Evolutionary conservation across 306 rosid species (phyloP), one percentile per base, ranked within the genome.

Genomic region (Ochetophila trinervis): DNA sequence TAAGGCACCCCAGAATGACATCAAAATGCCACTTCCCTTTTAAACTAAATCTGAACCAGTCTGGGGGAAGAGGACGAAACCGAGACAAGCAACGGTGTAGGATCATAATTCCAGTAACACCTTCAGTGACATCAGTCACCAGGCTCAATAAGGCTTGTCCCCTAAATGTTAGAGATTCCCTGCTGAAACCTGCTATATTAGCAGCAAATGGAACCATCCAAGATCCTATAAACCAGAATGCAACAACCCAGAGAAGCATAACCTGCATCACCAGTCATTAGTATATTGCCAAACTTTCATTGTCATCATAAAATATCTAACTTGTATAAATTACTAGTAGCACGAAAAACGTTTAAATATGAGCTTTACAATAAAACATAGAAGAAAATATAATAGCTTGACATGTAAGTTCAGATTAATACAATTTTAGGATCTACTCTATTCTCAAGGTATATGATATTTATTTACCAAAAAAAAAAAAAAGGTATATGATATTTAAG

Each of bases 201-300:
- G 97, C 97, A 36, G 83, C 90, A 75, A 84, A 86, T 17, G 97
- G 97, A 69, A 90, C 72, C 86, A 90, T 84, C 91, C 95, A 90
- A 67, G 97, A 86, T 58, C 97, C 97, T 76, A 90, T 94, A 56
- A 88, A 91, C 91, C 99, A 94, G 73, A 94, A 90, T 62, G 96
- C 89, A 11, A 76, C 75, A 51, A 89, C 84, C 99, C 97, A 94
- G 16, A 90, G 95, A 81, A 94, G 90, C 96, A 94, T 88, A 78
- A 94, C 99, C 97, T 94, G 89, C 82, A 73, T 23, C 72, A 27
- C 18, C 57, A 16, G 42, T 48, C 4, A 27, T 16, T 23, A 32
- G 12, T 19, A 10, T 66, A 42, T 51, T 54, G 54, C 20, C 23
- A n/a, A 53, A 45, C 9, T 21, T 23, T 49, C 40, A 47, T 16